A percentile compares a stretch with the other conserved stretches of the same genome.
These are phyloP conservation scores for Phyllosticta citrichinensis DNA, from an alignment of 2,329 filamentous ascomycete species.

Conservation along the genomic window DNA sequence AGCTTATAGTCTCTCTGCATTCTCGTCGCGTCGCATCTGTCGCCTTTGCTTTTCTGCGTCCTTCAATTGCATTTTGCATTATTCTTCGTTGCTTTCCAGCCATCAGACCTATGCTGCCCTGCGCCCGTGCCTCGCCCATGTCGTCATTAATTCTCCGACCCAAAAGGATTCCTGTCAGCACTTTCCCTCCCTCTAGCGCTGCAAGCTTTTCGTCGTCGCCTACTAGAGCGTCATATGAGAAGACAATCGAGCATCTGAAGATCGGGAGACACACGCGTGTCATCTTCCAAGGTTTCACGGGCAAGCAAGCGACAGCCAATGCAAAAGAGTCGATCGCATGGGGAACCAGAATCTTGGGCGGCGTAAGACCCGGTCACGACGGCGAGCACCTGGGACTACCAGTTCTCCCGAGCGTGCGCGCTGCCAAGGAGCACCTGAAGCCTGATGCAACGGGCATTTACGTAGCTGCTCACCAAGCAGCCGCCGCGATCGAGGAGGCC, in stretches of 20 bases:
- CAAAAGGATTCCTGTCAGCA: neutral
- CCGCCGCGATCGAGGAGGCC: constrained; percentile 66
- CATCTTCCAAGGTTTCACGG: constrained; percentile 63
- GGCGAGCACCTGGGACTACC: constrained; percentile 65
- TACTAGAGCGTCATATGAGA: constrained; percentile 39
- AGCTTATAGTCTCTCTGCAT: neutral
- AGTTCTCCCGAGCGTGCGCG: constrained; percentile 57
- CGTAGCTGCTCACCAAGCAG: constrained; percentile 64
- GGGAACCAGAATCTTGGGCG: constrained; percentile 72
- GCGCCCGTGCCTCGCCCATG: neutral
- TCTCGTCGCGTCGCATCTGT: constrained; percentile 4
- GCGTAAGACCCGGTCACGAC: constrained; percentile 56
- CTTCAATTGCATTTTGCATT: neutral
- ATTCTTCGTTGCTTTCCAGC: neutral
- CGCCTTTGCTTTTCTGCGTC: neutral
- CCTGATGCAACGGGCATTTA: constrained; percentile 74
- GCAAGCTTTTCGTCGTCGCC: constrained; percentile 21
- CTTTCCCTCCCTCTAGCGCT: neutral
- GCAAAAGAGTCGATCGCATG: constrained; percentile 66
- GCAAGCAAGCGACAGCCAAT: constrained; percentile 61
- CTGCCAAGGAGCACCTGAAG: constrained; percentile 58
- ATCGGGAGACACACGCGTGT: constrained; percentile 58
- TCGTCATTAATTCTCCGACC: neutral
- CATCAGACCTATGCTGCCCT: neutral
- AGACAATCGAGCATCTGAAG: constrained; percentile 56